A percentile compares a stretch with the other conserved stretches of the same genome.
These are phyloP conservation scores for Heritiera littoralis DNA, from an alignment of 345 rosid genomes.

Conservation along the genomic window DNA sequence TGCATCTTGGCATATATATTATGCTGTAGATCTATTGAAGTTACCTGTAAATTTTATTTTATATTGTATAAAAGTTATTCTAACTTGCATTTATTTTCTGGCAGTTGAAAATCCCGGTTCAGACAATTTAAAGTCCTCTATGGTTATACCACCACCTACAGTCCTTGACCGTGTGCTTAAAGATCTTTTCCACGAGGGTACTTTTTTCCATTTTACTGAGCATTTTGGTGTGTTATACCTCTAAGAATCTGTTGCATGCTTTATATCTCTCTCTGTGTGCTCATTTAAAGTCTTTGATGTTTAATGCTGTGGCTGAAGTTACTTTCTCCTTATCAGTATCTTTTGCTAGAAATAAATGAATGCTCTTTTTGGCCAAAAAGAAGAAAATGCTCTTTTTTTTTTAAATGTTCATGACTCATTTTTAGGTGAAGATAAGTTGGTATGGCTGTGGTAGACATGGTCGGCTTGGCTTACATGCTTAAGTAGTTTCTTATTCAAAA, in stretches of 20 bases:
- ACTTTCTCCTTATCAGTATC: neutral
- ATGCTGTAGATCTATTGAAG: constrained; percentile 22
- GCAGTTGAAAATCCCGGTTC: constrained; percentile 75
- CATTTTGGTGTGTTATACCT: neutral
- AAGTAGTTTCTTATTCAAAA: neutral
- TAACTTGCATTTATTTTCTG: constrained; percentile 11
- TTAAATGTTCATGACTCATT: neutral
- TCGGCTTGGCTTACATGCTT: constrained; percentile 14
- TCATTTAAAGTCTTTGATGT: neutral
- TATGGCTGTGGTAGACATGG: no score
- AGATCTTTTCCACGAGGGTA: constrained; percentile 92
- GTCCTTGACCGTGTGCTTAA: constrained; percentile 90
- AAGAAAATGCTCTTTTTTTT: neutral
- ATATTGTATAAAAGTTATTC: neutral
- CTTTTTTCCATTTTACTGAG: neutral
- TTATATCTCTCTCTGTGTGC: neutral
- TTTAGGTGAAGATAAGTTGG: neutral
- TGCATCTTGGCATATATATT: constrained; percentile 19
- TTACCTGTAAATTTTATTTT: constrained; percentile 23
- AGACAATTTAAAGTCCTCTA: constrained; percentile 64
- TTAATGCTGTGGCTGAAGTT: neutral
- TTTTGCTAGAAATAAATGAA: neutral
- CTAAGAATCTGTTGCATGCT: constrained; percentile 14
- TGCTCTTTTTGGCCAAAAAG: neutral
- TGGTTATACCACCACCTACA: constrained; percentile 81